Percentiles rank a stretch among this genome's conserved stretches.
Evolutionary conservation across 2,329 filamentous ascomycete species (phyloP).

Genomic region (Pseudonectria foliicola): DNA sequence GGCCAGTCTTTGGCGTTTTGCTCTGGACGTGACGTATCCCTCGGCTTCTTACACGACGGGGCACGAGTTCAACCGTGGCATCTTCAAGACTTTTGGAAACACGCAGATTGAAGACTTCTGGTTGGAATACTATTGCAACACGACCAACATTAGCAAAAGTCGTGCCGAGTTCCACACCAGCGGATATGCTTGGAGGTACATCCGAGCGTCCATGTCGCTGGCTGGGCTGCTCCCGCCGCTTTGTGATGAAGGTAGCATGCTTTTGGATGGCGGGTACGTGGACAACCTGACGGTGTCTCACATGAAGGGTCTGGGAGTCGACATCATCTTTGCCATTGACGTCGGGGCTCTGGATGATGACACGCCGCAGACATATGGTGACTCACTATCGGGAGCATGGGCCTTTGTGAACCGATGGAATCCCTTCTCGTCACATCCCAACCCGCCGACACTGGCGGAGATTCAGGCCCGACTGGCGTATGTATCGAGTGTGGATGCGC

Average conservation of each 20-base stretch:
- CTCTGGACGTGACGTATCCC: slow-evolving; percentile 90
- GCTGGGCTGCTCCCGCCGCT: slow-evolving; percentile 87
- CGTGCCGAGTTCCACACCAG: slow-evolving; percentile 88
- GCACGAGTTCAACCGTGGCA: slow-evolving; percentile 97
- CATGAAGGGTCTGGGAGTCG: slow-evolving; percentile 90
- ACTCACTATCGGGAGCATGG: slow-evolving; percentile 93
- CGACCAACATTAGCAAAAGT: slow-evolving; percentile 95
- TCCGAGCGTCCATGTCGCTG: slow-evolving; percentile 92
- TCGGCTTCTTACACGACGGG: slow-evolving; percentile 96
- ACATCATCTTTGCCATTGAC: slow-evolving; percentile 92
- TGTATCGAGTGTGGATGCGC: slow-evolving; percentile 86
- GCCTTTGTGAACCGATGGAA: slow-evolving; percentile 95
- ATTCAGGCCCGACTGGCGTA: slow-evolving; percentile 94
- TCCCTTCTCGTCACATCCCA: slow-evolving; percentile 79
- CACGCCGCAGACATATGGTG: slow-evolving; percentile 85
- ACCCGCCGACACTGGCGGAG: slow-evolving; percentile 89
- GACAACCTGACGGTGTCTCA: slow-evolving; percentile 96
- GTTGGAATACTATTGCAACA: slow-evolving; percentile 99
- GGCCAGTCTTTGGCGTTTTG: slow-evolving; percentile 99
- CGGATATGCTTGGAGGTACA: slow-evolving; percentile 96
- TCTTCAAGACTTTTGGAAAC: slow-evolving; percentile 97
- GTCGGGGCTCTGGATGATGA: slow-evolving; percentile 90
- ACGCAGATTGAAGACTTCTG: slow-evolving; percentile 98
- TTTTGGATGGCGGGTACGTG: slow-evolving; percentile 92
- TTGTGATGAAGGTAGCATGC: slow-evolving; percentile 94